Evolutionary conservation across 1,284 basidiomycete species (phyloP).

Genomic region (Moesziomyces sp.): DNA sequence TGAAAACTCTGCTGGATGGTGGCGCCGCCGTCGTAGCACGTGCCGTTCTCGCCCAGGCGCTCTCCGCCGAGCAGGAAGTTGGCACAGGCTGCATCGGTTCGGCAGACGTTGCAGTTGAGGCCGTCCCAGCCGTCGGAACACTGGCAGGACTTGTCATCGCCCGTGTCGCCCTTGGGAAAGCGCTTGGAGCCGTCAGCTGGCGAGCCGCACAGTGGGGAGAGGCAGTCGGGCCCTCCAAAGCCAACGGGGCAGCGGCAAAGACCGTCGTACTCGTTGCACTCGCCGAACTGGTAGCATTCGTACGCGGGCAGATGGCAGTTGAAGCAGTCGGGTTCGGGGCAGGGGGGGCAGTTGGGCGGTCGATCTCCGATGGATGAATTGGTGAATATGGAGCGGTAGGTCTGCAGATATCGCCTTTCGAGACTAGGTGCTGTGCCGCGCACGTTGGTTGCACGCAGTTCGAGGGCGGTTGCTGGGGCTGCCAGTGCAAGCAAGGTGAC

Average conservation of each 20-base stretch:
- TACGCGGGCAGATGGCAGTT: constrained; percentile 59
- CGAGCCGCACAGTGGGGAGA: constrained; percentile 82
- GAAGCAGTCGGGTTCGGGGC: constrained; percentile 56
- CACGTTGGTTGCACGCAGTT: neutral
- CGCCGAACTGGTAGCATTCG: constrained; percentile 73
- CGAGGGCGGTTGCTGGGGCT: constrained; percentile 3
- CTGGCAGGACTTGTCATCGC: constrained; percentile 73
- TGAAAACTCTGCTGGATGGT: constrained; percentile 93
- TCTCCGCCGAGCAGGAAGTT: constrained; percentile 54
- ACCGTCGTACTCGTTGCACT: constrained; percentile 86
- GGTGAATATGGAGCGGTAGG: constrained; percentile 34
- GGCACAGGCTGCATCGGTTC: constrained; percentile 40
- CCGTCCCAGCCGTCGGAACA: constrained; percentile 95
- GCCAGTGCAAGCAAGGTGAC: neutral
- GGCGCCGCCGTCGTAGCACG: constrained; percentile 90
- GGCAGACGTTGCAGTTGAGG: constrained; percentile 78
- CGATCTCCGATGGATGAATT: constrained; percentile 14
- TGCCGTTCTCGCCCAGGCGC: constrained; percentile 76
- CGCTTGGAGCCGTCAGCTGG: constrained; percentile 87
- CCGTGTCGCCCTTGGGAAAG: constrained; percentile 69
- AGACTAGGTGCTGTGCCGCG: constrained; percentile 24
- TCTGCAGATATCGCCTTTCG: constrained; percentile 18
- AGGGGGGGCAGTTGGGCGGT: constrained; percentile 49
- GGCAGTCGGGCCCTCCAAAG: constrained; percentile 89
- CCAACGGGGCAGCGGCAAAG: constrained; percentile 90